A percentile compares a stretch with the other conserved stretches of the same genome.
phyloP scores from a whole-genome alignment of 2,329 filamentous ascomycete species.

The Teratosphaeria viscida region DNA sequence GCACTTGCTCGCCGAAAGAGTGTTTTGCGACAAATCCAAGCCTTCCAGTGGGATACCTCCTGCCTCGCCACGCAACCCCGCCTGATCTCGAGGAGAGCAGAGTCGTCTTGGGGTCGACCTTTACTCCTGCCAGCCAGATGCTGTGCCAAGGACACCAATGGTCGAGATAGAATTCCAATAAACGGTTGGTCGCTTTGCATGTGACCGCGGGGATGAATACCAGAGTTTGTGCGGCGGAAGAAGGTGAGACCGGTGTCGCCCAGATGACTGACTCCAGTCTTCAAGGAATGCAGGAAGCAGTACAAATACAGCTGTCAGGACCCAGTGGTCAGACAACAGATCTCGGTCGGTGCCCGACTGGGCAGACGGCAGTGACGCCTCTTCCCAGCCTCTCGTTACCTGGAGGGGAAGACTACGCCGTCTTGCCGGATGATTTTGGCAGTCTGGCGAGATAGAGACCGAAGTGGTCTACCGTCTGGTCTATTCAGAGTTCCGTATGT shows the following conservation, averaged over 20 bases:
- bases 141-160: neutral
- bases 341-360: neutral
- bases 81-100: neutral
- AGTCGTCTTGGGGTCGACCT: neutral
- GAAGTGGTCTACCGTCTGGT: neutral
- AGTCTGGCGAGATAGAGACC: neutral
- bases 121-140: neutral
- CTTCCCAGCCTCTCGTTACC: neutral
- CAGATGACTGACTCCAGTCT: neutral
- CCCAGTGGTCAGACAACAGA: neutral
- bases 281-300: neutral
- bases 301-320: neutral
- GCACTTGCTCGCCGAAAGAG: neutral
- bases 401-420: neutral
- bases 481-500: neutral
- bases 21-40: neutral
- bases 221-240: neutral
- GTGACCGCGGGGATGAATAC: neutral
- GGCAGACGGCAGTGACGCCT: neutral
- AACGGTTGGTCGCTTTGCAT: neutral
- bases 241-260: neutral
- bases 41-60: neutral
- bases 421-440: neutral
- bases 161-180: neutral
- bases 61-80: neutral